Conservation (phyloP, 75 land plant genomes). For the Pinus tabuliformis region DNA sequence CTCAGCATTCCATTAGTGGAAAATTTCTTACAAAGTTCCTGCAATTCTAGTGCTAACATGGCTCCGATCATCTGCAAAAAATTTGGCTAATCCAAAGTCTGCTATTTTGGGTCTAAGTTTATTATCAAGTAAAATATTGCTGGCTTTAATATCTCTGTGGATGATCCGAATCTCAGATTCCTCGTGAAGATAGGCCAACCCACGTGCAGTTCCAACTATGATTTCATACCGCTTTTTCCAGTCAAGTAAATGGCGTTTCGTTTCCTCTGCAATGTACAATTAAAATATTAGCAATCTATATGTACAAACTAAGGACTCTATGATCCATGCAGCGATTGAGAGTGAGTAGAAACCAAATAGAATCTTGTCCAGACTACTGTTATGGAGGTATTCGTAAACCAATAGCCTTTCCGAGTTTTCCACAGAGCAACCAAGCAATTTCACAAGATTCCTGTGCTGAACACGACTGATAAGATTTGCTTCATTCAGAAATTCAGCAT, state of each 20-base stretch:
- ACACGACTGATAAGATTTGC: background rate
- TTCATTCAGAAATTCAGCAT: background rate
- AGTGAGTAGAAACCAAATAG: background rate
- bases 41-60: slow-evolving; percentile 89
- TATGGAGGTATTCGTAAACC: background rate
- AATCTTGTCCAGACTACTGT: background rate
- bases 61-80: slow-evolving; percentile 67
- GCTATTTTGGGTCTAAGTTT: slow-evolving; percentile 71
- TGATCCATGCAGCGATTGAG: too few species aligned
- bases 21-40: slow-evolving; percentile 69
- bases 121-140: slow-evolving; percentile 79
- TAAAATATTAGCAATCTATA: too few species aligned
- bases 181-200: slow-evolving; percentile 84
- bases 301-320: too few species aligned
- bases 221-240: slow-evolving; percentile 53
- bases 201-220: slow-evolving; percentile 59
- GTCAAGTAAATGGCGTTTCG: slow-evolving; percentile 17
- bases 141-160: slow-evolving; percentile 89
- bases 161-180: slow-evolving; percentile 66
- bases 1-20: background rate
- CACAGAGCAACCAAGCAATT: background rate
- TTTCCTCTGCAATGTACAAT: background rate
- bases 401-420: background rate
- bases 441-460: background rate
- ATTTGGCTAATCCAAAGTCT: slow-evolving; percentile 92